A percentile compares a stretch with the other conserved stretches of the same genome.
phyloP scores from a whole-genome alignment of 1,284 basidiomycete species.

The Ceratobasidium sp. region DNA sequence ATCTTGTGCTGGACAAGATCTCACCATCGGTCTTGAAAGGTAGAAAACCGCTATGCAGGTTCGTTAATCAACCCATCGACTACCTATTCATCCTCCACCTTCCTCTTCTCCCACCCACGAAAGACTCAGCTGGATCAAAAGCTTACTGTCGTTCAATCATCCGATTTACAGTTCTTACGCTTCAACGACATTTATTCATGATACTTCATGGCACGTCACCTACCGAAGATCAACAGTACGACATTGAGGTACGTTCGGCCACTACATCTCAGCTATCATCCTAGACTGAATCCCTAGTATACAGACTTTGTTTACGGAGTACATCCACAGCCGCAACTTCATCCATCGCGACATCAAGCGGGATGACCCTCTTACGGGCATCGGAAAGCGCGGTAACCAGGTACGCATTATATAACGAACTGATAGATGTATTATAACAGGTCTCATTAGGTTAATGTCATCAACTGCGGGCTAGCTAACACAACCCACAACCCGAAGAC shows the following conservation, averaged over 20 bases:
- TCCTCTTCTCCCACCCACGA: neutral
- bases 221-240: no score
- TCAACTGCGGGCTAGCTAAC: constrained; percentile 99
- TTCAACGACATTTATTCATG: neutral
- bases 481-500: constrained; percentile 99
- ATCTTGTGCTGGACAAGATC: neutral
- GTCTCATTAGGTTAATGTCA: constrained; percentile 83
- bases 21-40: neutral
- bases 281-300: no score
- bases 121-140: neutral
- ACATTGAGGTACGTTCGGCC: no score
- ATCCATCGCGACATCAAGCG: constrained; percentile 34
- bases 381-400: constrained; percentile 83
- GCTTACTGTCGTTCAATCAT: no score
- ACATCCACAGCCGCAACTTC: constrained; percentile 1
- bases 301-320: no score
- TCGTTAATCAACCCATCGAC: neutral
- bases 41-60: constrained; percentile 63
- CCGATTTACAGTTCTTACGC: no score
- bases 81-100: neutral
- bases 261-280: no score
- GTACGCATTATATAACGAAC: constrained; percentile 91
- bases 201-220: neutral
- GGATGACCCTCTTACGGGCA: constrained; percentile 1
- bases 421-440: neutral